These are phyloP conservation scores for Vanilla planifolia DNA, from an alignment of 106 monocot species.

Conservation along the genomic window DNA sequence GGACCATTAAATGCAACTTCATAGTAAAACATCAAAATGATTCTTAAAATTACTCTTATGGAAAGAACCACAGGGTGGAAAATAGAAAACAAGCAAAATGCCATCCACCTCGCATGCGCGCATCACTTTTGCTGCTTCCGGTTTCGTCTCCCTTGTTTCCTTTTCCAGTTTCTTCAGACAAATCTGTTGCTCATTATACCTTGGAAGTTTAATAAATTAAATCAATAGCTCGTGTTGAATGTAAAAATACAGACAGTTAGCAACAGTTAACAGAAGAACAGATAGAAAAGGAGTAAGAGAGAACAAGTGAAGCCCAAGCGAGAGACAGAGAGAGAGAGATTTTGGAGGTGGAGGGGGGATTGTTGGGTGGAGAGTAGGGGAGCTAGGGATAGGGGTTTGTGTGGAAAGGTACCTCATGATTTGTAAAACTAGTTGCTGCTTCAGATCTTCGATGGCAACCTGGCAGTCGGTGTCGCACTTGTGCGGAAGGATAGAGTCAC, in stretches of 20 bases:
- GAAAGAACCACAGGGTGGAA: too few species aligned
- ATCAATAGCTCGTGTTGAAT: too few species aligned
- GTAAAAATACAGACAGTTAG: too few species aligned
- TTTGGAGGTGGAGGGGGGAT: too few species aligned
- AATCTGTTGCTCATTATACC: slow-evolving; percentile 36
- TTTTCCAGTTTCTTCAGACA: slow-evolving; percentile 26
- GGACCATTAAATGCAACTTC: background rate
- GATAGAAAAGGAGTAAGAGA: background rate
- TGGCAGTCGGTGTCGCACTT: slow-evolving; percentile 15
- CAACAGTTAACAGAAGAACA: too few species aligned
- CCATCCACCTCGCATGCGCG: slow-evolving; percentile 11
- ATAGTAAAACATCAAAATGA: background rate
- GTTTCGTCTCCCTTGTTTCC: slow-evolving; percentile 4
- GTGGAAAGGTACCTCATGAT: too few species aligned
- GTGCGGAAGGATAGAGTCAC: slow-evolving; percentile 27
- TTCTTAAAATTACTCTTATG: background rate
- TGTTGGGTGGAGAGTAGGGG: too few species aligned
- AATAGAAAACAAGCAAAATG: background rate
- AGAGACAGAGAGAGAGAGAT: too few species aligned
- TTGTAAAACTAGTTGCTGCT: background rate
- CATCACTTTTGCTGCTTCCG: background rate
- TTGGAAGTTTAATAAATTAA: background rate
- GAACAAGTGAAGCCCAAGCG: too few species aligned
- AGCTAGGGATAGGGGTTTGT: too few species aligned
- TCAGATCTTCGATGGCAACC: slow-evolving; percentile 5